These are phyloP conservation scores for Erodium maritimum DNA, from an alignment of 345 rosid species.

Conservation along the genomic window DNA sequence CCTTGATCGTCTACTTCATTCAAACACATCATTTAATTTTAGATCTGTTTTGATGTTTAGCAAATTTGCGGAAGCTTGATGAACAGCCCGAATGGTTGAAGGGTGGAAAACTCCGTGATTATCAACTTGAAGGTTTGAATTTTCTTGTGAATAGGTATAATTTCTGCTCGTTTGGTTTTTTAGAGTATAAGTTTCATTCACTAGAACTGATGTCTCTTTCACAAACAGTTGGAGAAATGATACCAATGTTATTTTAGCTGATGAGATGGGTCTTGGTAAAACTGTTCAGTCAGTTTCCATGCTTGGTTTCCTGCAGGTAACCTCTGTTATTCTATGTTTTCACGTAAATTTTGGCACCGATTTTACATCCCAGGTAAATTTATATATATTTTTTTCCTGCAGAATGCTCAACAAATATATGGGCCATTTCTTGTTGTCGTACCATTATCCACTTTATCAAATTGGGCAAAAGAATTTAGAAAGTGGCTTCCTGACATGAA, in stretches of 20 bases:
- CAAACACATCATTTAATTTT: neutral
- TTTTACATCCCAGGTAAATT: neutral
- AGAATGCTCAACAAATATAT: slow-evolving; percentile 89
- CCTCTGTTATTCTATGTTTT: neutral
- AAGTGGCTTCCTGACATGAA: slow-evolving; percentile 97
- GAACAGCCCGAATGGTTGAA: slow-evolving; percentile 95
- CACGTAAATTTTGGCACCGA: neutral
- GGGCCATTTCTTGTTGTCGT: slow-evolving; percentile 99
- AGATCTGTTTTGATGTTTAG: slow-evolving; percentile 26
- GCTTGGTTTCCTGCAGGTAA: slow-evolving; percentile 98
- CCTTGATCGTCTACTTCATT: neutral
- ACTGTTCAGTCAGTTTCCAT: slow-evolving; percentile 99
- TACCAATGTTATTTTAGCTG: slow-evolving; percentile 99
- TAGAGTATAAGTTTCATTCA: neutral
- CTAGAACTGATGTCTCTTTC: slow-evolving; percentile 1
- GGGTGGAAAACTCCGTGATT: slow-evolving; percentile 97
- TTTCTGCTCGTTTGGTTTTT: slow-evolving; percentile 8
- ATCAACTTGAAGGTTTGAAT: slow-evolving; percentile 94
- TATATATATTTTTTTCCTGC: slow-evolving; percentile 15
- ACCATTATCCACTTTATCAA: slow-evolving; percentile 91
- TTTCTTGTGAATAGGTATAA: slow-evolving; percentile 90
- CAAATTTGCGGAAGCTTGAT: slow-evolving; percentile 87
- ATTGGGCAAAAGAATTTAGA: slow-evolving; percentile 98
- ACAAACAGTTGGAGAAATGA: slow-evolving; percentile 88
- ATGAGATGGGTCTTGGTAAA: slow-evolving; percentile 99